Evolutionary conservation across 805 yeast species (phyloP).

Genomic region (Lipomyces japonicus): DNA sequence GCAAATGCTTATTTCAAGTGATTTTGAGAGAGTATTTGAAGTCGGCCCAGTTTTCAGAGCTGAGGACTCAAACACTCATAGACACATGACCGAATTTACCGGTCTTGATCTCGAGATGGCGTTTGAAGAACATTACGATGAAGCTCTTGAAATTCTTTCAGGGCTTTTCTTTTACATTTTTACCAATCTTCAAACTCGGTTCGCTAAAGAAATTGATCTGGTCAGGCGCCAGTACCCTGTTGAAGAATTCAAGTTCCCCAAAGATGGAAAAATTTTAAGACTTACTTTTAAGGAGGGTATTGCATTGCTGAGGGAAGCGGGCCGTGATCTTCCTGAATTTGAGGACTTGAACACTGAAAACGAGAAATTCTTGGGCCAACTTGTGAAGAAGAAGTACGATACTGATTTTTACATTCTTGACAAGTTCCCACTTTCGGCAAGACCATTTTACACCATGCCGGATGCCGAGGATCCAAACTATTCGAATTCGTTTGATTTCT

Average conservation of each 20-base stretch:
- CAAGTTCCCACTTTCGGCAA: slow-evolving; percentile 92
- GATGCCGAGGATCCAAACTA: slow-evolving; percentile 86
- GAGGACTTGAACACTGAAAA: slow-evolving; percentile 61
- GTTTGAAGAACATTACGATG: slow-evolving; percentile 96
- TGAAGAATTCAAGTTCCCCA: slow-evolving; percentile 93
- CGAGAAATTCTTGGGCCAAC: slow-evolving; percentile 86
- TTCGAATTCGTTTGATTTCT: slow-evolving; percentile 97
- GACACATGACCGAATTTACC: slow-evolving; percentile 98
- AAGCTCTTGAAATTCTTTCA: slow-evolving; percentile 59
- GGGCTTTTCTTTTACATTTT: slow-evolving; percentile 87
- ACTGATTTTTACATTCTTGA: slow-evolving; percentile 97
- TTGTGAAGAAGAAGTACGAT: slow-evolving; percentile 89
- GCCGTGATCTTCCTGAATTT: slow-evolving; percentile 52
- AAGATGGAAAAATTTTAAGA: slow-evolving; percentile 88
- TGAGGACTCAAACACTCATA: slow-evolving; percentile 97
- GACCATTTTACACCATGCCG: slow-evolving; percentile 99
- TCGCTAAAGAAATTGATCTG: slow-evolving; percentile 74
- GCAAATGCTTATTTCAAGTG: slow-evolving; percentile 97
- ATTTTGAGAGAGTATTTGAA: slow-evolving; percentile 93
- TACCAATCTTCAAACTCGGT: slow-evolving; percentile 74
- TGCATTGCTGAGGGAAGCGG: slow-evolving; percentile 76
- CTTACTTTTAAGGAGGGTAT: slow-evolving; percentile 89
- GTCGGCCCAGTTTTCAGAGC: slow-evolving; percentile 98
- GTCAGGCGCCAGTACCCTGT: slow-evolving; percentile 96
- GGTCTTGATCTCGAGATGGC: slow-evolving; percentile 98